Evolutionary conservation across 1,139 yeast species (phyloP).

Genomic region (Saccharomyces hybrid): DNA sequence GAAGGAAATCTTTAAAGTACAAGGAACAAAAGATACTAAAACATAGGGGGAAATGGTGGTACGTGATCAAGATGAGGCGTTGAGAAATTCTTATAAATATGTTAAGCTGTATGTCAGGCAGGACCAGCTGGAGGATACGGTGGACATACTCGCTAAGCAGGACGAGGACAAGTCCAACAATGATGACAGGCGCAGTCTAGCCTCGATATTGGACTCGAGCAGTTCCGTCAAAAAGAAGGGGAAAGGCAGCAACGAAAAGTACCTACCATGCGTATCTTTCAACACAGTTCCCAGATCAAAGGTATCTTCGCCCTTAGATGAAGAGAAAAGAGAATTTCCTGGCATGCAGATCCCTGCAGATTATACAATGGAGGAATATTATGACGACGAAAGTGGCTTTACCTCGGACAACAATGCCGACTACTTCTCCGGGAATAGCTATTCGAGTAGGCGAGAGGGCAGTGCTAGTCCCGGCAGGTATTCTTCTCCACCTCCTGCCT

Average conservation of each 20-base stretch:
- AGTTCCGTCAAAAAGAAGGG: not conserved
- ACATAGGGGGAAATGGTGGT: not conserved
- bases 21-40: not conserved
- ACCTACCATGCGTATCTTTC: constrained; percentile 28
- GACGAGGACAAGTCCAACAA: not conserved
- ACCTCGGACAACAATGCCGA: constrained; percentile 8
- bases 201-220: not conserved
- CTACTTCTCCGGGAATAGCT: constrained; percentile 7
- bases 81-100: constrained; percentile 15
- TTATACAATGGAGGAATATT: constrained; percentile 24
- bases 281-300: constrained; percentile 28
- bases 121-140: not conserved
- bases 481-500: constrained; percentile 7
- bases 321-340: constrained; percentile 16
- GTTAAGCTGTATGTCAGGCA: constrained; percentile 8
- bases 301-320: constrained; percentile 16
- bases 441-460: constrained; percentile 1
- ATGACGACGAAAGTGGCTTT: constrained; percentile 21
- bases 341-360: constrained; percentile 21
- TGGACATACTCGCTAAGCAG: not conserved
- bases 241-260: constrained; percentile 3
- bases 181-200: not conserved
- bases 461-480: not conserved
- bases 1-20: not conserved
- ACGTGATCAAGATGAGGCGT: constrained; percentile 9